Percentiles rank a stretch among this genome's conserved stretches.
Evolutionary conservation across 768 basidiomycete species (phyloP).

Genomic region (Austroboletus eburneus): DNA sequence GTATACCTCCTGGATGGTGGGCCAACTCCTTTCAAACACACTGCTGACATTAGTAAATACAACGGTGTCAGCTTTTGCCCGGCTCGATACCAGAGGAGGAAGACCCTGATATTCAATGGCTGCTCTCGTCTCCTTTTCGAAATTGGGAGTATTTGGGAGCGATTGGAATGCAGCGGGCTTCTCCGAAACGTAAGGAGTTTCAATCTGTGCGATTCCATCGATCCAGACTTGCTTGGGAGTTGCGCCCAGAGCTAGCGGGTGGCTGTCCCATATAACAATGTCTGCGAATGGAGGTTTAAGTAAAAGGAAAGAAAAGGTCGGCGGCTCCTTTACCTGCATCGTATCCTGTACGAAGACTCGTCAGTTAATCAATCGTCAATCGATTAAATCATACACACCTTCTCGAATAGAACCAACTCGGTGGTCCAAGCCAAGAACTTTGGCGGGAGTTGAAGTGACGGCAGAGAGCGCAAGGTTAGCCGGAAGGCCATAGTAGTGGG

Average conservation of each 20-base stretch:
- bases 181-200: constrained; percentile 39
- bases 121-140: constrained; percentile 56
- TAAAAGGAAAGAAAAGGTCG: too few species aligned
- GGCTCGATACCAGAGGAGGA: constrained; percentile 54
- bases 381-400: constrained; percentile 31
- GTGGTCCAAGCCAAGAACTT: constrained; percentile 67
- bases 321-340: constrained; percentile 51
- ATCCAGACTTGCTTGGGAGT: constrained; percentile 81
- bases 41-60: constrained; percentile 63
- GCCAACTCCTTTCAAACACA: constrained; percentile 39
- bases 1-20: constrained; percentile 20
- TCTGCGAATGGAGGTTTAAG: constrained; percentile 36
- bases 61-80: constrained; percentile 36
- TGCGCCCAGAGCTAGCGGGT: constrained; percentile 74
- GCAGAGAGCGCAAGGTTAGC: constrained; percentile 60
- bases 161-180: constrained; percentile 56
- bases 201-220: constrained; percentile 74
- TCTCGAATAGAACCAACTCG: constrained; percentile 61
- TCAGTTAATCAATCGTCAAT: not conserved
- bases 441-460: constrained; percentile 70
- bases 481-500: constrained; percentile 69
- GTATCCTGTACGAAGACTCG: constrained; percentile 41
- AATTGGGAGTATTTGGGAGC: constrained; percentile 54
- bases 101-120: constrained; percentile 65
- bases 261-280: constrained; percentile 71